A percentile compares a stretch with the other conserved stretches of the same genome.
These are phyloP conservation scores for Ogataea salicorniae DNA, from an alignment of 805 yeast species.

Conservation along the genomic window DNA sequence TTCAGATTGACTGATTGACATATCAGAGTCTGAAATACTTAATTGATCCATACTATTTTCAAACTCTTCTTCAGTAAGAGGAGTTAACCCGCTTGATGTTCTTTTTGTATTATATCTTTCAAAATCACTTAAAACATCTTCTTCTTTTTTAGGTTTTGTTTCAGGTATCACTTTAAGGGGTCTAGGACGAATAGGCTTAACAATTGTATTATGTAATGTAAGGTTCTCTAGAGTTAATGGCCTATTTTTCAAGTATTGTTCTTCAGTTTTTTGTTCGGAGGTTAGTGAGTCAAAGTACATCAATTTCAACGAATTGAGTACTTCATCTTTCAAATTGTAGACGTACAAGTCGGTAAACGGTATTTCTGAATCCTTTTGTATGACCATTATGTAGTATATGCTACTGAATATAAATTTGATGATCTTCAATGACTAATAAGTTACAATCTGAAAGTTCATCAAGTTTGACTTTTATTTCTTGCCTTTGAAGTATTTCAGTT, in stretches of 20 bases:
- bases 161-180: neutral
- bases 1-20: conserved; percentile 11
- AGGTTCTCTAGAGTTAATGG: conserved; percentile 2
- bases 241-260: conserved; percentile 14
- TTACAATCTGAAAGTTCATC: too few species aligned
- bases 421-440: too few species aligned
- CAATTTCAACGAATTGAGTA: conserved; percentile 44
- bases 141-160: neutral
- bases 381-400: too few species aligned
- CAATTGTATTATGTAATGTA: conserved; percentile 1
- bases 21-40: conserved; percentile 58
- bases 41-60: conserved; percentile 47
- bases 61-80: conserved; percentile 53
- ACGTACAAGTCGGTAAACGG: conserved; percentile 39
- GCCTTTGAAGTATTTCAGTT: too few species aligned
- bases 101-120: conserved; percentile 49
- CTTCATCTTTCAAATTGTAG: conserved; percentile 37
- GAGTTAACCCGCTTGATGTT: conserved; percentile 36
- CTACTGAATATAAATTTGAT: too few species aligned
- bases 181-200: conserved; percentile 5
- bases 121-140: conserved; percentile 10
- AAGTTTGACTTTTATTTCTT: too few species aligned
- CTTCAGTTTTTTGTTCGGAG: conserved; percentile 25
- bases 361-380: conserved; percentile 1
- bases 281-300: conserved; percentile 51